Conservation (phyloP, 768 basidiomycete species). For the Serpula lacrymans region DNA sequence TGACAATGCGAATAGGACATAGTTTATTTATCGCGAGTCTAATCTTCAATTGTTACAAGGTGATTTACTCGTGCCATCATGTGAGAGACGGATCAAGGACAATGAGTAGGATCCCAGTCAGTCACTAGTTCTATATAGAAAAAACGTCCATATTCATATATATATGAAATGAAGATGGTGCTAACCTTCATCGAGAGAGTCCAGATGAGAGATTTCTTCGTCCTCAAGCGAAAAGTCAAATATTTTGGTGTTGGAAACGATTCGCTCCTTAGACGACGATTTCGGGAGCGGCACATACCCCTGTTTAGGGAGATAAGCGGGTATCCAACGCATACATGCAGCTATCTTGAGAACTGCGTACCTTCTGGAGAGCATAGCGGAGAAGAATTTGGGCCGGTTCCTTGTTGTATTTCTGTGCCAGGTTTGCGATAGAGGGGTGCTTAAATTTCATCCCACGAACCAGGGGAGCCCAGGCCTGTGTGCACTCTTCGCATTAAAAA, state of each 20-base stretch:
- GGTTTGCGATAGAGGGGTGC: slow-evolving; percentile 45
- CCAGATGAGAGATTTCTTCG: slow-evolving; percentile 48
- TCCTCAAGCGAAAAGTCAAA: slow-evolving; percentile 58
- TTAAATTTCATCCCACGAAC: slow-evolving; percentile 64
- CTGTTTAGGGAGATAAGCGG: slow-evolving; percentile 4
- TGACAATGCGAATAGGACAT: too few species aligned
- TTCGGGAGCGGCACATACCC: slow-evolving; percentile 63
- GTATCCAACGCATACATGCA: too few species aligned
- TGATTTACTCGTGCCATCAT: too few species aligned
- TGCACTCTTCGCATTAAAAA: neutral
- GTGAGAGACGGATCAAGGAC: too few species aligned
- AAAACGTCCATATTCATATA: neutral
- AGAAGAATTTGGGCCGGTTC: slow-evolving; percentile 58
- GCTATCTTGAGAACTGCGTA: slow-evolving; percentile 16
- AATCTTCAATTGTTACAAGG: too few species aligned
- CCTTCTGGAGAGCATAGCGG: slow-evolving; percentile 80
- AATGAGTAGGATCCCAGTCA: slow-evolving; percentile 40
- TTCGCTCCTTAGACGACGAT: slow-evolving; percentile 49
- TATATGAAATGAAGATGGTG: neutral
- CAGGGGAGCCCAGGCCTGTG: slow-evolving; percentile 73
- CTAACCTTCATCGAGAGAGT: slow-evolving; percentile 53
- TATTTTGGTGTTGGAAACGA: slow-evolving; percentile 55
- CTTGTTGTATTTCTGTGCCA: slow-evolving; percentile 55
- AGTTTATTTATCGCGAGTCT: too few species aligned
- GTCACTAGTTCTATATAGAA: slow-evolving; percentile 33